Percentiles rank a stretch among this genome's conserved stretches.
phyloP scores from a whole-genome alignment of 2,329 filamentous ascomycete species.

The Emericellopsis cladophorae region DNA sequence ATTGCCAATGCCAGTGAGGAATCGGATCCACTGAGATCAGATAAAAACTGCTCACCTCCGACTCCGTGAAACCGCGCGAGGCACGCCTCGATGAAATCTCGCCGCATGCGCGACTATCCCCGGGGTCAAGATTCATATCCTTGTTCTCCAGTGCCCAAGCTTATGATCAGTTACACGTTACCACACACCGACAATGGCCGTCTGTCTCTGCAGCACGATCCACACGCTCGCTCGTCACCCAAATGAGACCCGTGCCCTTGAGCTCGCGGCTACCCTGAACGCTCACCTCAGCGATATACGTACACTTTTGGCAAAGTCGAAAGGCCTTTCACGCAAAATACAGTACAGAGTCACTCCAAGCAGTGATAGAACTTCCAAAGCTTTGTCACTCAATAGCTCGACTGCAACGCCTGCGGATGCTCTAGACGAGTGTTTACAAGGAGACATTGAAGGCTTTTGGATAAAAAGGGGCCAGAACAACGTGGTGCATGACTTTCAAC shows the following conservation, averaged over 20 bases:
- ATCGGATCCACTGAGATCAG: neutral
- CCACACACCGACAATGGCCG: neutral
- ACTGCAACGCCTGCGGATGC: constrained; percentile 6
- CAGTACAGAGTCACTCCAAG: constrained; percentile 15
- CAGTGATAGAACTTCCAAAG: constrained; percentile 17
- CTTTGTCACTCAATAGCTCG: constrained; percentile 8
- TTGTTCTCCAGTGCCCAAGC: neutral
- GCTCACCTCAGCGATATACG: constrained; percentile 12
- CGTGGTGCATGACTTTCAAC: constrained; percentile 11
- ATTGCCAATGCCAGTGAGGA: too few relatives aligned
- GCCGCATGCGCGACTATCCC: neutral
- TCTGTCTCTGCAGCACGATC: constrained; percentile 10
- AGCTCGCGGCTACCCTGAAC: constrained; percentile 11
- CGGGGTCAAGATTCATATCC: neutral
- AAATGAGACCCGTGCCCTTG: constrained; percentile 9
- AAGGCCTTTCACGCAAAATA: constrained; percentile 13
- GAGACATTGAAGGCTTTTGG: constrained; percentile 14
- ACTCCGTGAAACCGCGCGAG: neutral
- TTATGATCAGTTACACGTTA: neutral
- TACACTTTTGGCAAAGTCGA: constrained; percentile 13
- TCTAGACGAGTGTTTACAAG: constrained; percentile 4
- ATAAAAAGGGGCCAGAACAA: neutral
- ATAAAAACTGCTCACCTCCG: neutral
- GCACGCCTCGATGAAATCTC: neutral
- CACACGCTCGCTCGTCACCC: constrained; percentile 8